These are phyloP conservation scores for Smittium culicis DNA, from an alignment of 371 early-diverging fungal species.

Conservation along the genomic window DNA sequence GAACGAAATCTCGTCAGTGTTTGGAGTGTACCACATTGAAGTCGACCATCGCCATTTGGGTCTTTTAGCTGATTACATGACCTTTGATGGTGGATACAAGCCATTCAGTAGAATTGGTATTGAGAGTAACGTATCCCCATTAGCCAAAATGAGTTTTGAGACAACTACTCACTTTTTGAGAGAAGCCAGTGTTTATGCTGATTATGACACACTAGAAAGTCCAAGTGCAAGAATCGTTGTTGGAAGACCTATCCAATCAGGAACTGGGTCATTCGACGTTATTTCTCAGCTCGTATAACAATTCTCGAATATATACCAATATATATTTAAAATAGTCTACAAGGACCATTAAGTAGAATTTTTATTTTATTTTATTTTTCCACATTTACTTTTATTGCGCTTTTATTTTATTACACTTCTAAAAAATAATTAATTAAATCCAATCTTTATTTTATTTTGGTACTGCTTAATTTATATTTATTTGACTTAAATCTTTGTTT, in stretches of 20 bases:
- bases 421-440: no score
- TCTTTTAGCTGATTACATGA: slow-evolving; percentile 99
- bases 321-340: no score
- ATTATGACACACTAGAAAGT: slow-evolving; percentile 71
- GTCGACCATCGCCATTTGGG: slow-evolving; percentile 95
- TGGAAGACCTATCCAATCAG: slow-evolving; percentile 84
- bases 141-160: slow-evolving; percentile 95
- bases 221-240: slow-evolving; percentile 88
- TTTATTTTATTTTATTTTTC: no score
- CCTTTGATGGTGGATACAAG: slow-evolving; percentile 89
- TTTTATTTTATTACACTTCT: no score
- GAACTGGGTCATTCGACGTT: slow-evolving; percentile 92
- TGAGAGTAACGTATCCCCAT: slow-evolving; percentile 78
- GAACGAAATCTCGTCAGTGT: slow-evolving; percentile 90
- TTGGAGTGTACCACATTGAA: slow-evolving; percentile 93
- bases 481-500: no score
- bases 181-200: slow-evolving; percentile 76
- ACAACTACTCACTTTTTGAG: slow-evolving; percentile 90
- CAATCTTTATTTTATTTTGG: no score
- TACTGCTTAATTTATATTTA: no score
- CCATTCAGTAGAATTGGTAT: slow-evolving; percentile 94
- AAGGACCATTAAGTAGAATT: no score
- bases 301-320: no score
- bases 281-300: slow-evolving; percentile 21
- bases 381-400: no score